Evolutionary conservation across 768 basidiomycete genomes (phyloP), one percentile per base, ranked within the genome.

Genomic region (Pleurotus platypus): DNA sequence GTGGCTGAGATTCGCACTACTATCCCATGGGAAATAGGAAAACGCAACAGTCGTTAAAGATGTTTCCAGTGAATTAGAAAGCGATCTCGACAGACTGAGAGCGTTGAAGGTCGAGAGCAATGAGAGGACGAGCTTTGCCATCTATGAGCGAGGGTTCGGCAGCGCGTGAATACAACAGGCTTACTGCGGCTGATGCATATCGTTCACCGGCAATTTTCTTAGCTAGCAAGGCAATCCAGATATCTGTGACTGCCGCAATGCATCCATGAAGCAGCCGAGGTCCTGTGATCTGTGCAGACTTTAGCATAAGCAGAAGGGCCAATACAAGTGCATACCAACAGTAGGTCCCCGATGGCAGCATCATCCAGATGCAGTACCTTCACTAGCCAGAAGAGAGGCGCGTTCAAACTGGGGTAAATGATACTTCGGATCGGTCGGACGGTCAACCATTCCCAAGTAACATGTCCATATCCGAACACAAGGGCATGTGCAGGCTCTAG

Each of bases 381-480:
- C 49, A 98, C 66, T 0, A 84, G 22, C 83, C 84, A 87, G 65
- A 91, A 98, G 8, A 89, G 66, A 0, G 90, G 89, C 24, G 90
- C 75, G 64, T 93, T 97, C 37, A 95, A 62, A 15, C 83, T 79
- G 15, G 95, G 93, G 70, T 93, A 96, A 49, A 90, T 54, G 58
- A 92, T 81, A 65, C 88, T 90, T 53, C 93, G 83, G 64, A 94
- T 86, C 5, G 92, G 91, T 12, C 68, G 69, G 18, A 78, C 72
- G 49, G 79, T 72, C 45, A 81, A 72, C 97, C 97, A 99, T 75
- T 99, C 97, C 97, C 97, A 99, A 20, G 95, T 98, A 42, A 94
- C 76, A 62, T 87, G 80, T 2, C 94, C 96, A 71, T 93, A 93
- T 46, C 94, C 94, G 68, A 92, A 98, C 49, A 97, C 92, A 43